Evolutionary conservation across 352 stramenopile species (phyloP), one percentile per base, ranked within the genome.

Genomic region (Globisporangium lucens): DNA sequence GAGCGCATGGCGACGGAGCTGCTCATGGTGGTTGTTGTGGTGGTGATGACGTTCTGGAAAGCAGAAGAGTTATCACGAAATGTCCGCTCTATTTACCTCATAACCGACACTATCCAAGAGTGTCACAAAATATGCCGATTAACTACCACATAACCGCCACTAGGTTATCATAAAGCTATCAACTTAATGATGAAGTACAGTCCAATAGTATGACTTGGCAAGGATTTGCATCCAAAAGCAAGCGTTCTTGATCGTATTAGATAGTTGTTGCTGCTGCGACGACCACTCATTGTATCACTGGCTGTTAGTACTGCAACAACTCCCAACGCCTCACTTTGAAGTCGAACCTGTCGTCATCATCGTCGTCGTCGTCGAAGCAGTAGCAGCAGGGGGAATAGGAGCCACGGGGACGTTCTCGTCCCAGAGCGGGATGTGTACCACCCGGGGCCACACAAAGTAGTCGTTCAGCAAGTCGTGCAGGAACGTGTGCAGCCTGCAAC

Each of bases 401-500:
- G 47, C 38, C 3, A 43, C 22, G 1, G 46, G 36, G 12, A 67
- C 47, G 60, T 72, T 73, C n/a, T 85, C 70, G 35, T 91, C 83
- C 85, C 85, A 93, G 46, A 93, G 75, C 27, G 80, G 83, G 9
- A 93, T 80, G 30, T 85, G 69, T 35, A 89, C 56, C 35, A 91
- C 82, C 46, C 89, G 89, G 56, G 85, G 83, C 83, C 83, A 93
- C 33, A 93, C 82, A 57, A 91, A 88, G 70, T 89, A 87, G 79
- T 89, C 76, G 63, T 87, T 74, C 30, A 93, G 73, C 36, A 93
- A 68, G 62, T 93, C 83, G 67, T 89, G 77, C 35, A 93, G 80
- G 60, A 90, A 91, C 15, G 83, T 89, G 56, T 91, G 85, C 36
- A 93, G 74, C 79, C 85, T 93, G 65, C 15, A 22, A 5, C 24